Conservation (phyloP, 768 basidiomycete species). For the Lactifluus hygrophoroides region DNA sequence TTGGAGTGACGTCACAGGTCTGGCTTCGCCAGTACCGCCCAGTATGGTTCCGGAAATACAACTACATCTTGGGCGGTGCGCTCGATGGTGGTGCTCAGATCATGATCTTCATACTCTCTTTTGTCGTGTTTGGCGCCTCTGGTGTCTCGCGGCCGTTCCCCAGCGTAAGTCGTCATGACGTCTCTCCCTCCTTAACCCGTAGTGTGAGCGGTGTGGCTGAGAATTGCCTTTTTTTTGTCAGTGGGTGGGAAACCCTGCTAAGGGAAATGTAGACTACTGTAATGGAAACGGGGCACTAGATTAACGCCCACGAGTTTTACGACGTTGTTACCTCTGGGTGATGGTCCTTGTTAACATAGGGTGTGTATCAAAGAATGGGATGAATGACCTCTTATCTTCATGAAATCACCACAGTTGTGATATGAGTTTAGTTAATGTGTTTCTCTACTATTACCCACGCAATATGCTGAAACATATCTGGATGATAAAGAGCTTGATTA, state of each 20-base stretch:
- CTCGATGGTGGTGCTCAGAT: conserved; percentile 59
- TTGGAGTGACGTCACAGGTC: conserved; percentile 47
- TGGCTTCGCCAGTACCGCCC: conserved; percentile 19
- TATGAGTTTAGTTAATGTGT: too few species aligned
- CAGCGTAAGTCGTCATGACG: conserved; percentile 2
- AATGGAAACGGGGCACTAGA: conserved; percentile 50
- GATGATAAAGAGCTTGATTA: too few species aligned
- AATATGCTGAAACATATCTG: too few species aligned
- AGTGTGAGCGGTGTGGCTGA: not conserved
- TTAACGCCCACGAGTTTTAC: conserved; percentile 15
- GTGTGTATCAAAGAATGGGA: not conserved
- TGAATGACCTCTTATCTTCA: not conserved
- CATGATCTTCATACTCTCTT: conserved; percentile 55
- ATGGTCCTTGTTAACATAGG: not conserved
- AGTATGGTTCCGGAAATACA: conserved; percentile 58
- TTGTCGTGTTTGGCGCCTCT: conserved; percentile 55
- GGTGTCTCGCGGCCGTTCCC: conserved; percentile 45
- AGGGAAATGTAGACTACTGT: conserved; percentile 50
- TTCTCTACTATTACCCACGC: too few species aligned
- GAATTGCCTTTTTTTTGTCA: not conserved
- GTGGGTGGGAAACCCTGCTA: conserved; percentile 47
- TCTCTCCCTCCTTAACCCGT: not conserved
- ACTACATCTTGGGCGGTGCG: conserved; percentile 59
- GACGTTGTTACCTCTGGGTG: not conserved
- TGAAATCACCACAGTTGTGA: too few species aligned